Conservation (phyloP, 768 basidiomycete genomes). For the Podaxis pistillaris region DNA sequence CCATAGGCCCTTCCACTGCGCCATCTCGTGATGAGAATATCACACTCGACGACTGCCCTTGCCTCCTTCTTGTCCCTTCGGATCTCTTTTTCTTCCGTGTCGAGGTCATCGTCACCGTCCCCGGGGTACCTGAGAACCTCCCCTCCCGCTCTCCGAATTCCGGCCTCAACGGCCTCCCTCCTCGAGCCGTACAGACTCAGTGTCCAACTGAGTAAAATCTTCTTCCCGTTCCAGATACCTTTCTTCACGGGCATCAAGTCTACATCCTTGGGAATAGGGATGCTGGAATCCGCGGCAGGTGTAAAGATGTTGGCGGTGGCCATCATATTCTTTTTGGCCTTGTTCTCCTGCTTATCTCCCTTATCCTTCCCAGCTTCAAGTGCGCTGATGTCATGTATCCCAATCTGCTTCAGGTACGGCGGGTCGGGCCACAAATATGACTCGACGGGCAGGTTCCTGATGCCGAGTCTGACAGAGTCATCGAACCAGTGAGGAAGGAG, state of each 20-base stretch:
- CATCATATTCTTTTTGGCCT: conserved; percentile 21
- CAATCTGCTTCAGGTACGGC: conserved; percentile 35
- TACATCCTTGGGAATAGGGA: background rate
- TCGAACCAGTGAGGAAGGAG: conserved; percentile 95
- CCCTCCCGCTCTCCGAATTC: conserved; percentile 59
- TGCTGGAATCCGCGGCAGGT: conserved; percentile 19
- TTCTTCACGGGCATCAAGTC: conserved; percentile 4
- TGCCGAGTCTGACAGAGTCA: conserved; percentile 62
- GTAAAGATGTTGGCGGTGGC: conserved; percentile 28
- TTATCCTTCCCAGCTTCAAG: conserved; percentile 20
- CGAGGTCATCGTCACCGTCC: conserved; percentile 23
- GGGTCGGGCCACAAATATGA: conserved; percentile 80
- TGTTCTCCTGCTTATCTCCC: conserved; percentile 21
- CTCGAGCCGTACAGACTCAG: conserved; percentile 52
- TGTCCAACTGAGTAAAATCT: conserved; percentile 59
- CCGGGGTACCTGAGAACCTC: conserved; percentile 26
- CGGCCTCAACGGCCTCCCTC: conserved; percentile 52
- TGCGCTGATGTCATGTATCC: conserved; percentile 18
- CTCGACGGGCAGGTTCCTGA: conserved; percentile 45
- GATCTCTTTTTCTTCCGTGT: conserved; percentile 19
- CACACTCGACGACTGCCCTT: conserved; percentile 47
- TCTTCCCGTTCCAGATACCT: conserved; percentile 55
- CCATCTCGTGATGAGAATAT: conserved; percentile 72
- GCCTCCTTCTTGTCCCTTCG: conserved; percentile 31
- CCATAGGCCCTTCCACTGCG: conserved; percentile 70